Percentiles rank a stretch among this genome's conserved stretches.
phyloP scores from a whole-genome alignment of 352 stramenopile genomes.

The Globisporangium cylindrosporum region DNA sequence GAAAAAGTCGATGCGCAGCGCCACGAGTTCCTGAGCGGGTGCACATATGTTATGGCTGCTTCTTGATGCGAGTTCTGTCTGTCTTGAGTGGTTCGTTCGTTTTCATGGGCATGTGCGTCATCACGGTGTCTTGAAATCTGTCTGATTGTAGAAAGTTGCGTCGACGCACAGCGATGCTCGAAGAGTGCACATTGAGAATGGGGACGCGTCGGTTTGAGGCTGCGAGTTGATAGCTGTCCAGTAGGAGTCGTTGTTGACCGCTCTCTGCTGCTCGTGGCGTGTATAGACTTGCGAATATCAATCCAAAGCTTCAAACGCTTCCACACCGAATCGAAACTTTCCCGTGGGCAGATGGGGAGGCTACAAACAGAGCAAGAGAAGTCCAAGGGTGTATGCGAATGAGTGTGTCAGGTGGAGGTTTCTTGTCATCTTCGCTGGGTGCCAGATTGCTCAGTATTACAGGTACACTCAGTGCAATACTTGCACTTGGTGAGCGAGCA shows the following conservation, averaged over 20 bases:
- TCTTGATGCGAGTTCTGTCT: not conserved
- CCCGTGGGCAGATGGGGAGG: not conserved
- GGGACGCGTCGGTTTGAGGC: not conserved
- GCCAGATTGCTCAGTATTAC: not conserved
- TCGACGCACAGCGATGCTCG: not conserved
- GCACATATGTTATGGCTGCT: not conserved
- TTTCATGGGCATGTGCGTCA: not conserved
- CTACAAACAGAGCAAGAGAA: constrained; percentile 1
- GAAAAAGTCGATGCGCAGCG: constrained; percentile 3
- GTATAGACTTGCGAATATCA: not conserved
- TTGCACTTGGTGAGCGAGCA: not conserved
- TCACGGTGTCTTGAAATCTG: not conserved
- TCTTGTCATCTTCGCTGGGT: not conserved
- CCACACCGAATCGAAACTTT: not conserved
- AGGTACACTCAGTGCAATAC: not conserved
- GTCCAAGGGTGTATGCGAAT: not conserved
- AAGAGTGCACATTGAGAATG: not conserved
- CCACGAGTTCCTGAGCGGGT: not conserved
- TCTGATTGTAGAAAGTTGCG: not conserved
- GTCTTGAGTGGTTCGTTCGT: not conserved
- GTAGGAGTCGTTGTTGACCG: not conserved
- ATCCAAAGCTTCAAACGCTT: not conserved
- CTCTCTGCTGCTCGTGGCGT: not conserved
- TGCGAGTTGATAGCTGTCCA: not conserved
- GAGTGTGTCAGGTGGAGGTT: not conserved